Percentiles rank a stretch among this genome's conserved stretches.
Evolutionary conservation across 176 grass and related monocot species (phyloP).

Genomic region (Coix lacrymajobi): DNA sequence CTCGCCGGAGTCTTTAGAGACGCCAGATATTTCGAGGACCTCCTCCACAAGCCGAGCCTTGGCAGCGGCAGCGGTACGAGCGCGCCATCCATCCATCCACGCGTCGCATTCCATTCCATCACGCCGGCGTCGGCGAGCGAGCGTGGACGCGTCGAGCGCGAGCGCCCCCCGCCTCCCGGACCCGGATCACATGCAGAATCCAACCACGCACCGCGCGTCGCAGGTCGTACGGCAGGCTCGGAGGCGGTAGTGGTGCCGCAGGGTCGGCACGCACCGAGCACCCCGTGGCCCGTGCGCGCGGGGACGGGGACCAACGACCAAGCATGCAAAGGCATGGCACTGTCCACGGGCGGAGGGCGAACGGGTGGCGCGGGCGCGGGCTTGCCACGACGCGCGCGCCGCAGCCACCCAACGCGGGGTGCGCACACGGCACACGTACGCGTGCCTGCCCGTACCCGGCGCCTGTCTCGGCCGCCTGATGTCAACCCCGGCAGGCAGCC

Average conservation of each 20-base stretch:
- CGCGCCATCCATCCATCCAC: background rate
- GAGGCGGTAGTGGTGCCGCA: background rate
- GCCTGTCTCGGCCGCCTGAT: constrained; percentile 11
- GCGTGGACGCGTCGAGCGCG: background rate
- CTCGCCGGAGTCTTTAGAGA: background rate
- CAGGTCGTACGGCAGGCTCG: background rate
- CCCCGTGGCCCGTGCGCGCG: background rate
- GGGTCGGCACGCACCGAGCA: background rate
- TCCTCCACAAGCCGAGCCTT: background rate
- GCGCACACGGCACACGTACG: background rate
- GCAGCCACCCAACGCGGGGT: constrained; percentile 35
- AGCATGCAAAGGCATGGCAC: background rate
- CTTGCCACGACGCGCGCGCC: constrained; percentile 10
- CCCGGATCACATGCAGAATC: background rate
- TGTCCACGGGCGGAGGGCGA: background rate
- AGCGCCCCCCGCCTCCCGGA: background rate
- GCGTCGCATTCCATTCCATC: background rate
- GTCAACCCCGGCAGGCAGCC: constrained; percentile 6
- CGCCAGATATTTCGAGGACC: constrained; percentile 14
- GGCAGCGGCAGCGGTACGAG: background rate
- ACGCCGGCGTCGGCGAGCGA: background rate
- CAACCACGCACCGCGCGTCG: background rate
- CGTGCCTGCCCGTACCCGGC: background rate
- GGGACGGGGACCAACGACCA: background rate
- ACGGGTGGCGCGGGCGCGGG: background rate